A percentile compares a stretch with the other conserved stretches of the same genome.
phyloP scores from a whole-genome alignment of 2,329 filamentous ascomycete genomes.

The Bipolaris zeicola region DNA sequence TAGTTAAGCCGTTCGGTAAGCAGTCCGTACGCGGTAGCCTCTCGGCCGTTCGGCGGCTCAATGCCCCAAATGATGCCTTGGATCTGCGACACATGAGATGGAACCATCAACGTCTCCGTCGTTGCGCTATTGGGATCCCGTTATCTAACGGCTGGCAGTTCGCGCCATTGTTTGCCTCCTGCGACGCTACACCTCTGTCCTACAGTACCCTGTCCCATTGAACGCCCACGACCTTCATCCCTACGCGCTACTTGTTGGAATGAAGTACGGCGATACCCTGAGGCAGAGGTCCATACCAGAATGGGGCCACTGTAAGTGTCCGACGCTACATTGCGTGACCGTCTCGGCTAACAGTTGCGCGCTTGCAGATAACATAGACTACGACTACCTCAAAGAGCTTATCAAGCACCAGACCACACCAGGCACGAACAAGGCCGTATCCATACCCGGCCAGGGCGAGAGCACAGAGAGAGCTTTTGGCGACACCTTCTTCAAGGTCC shows the following conservation, averaged over 20 bases:
- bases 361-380: constrained; percentile 78
- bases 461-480: constrained; percentile 69
- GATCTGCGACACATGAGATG: constrained; percentile 1
- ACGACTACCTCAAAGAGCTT: constrained; percentile 82
- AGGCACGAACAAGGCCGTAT: constrained; percentile 70
- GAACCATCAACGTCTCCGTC: not conserved
- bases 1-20: constrained; percentile 20
- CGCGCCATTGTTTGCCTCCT: constrained; percentile 9
- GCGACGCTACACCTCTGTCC: constrained; percentile 16
- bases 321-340: not conserved
- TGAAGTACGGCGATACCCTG: constrained; percentile 80
- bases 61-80: constrained; percentile 4
- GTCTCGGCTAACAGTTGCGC: constrained; percentile 20
- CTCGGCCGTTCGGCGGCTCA: constrained; percentile 8
- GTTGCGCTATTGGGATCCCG: constrained; percentile 8
- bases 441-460: constrained; percentile 71
- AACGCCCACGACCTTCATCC: constrained; percentile 3
- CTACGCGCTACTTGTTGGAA: constrained; percentile 42
- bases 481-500: constrained; percentile 70
- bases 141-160: constrained; percentile 23
- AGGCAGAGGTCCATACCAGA: constrained; percentile 77
- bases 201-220: constrained; percentile 10
- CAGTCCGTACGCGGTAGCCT: constrained; percentile 9
- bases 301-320: constrained; percentile 73
- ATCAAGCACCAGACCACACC: constrained; percentile 81